Base-by-base conservation (phyloP, 148 eudicot species). In the Vaccinium macrocarpon region DNA sequence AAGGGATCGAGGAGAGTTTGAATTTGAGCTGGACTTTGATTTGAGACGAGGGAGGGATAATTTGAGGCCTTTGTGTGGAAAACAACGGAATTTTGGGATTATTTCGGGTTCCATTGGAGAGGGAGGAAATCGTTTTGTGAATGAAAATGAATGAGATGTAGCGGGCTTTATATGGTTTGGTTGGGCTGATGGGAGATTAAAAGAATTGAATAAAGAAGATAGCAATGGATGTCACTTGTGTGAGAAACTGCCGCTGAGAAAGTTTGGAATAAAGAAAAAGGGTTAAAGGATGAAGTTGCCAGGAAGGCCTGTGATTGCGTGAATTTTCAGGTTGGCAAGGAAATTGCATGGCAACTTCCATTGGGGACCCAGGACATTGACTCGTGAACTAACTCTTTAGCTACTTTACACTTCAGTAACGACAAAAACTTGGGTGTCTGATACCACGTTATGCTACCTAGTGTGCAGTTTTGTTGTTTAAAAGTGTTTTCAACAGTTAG, bases 331-430 rank as follows among this genome's bases (percentile, higher is more conserved):
- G 83, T 32, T 48, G 19, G 32, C 70, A 35, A 86, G 91, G 95
- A 93, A 93, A 87, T 80, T 93, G 92, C 95, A 91, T 90, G 92
- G 95, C 82, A 93, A 71, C 78, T 93, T 93, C 93, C 83, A 75
- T 53, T n/a, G 11, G 57, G 66, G 85, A 59, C 13, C 79, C 27
- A 75, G 2, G 9, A 48, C n/a, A 19, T n/a, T 3, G 79, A 75
- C 79, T 42, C 0, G 70, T n/a, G 23, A 62, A 62, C 29, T 62
- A 27, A 23, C 29, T 62, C 23, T n/a, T 62, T 2, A 32, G 70
- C 29, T 62, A 62, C 29, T 62, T 62, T 9, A 62, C 29, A 62
- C 10, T 62, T 62, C 1, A 0, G 35, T 0, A 32, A 32, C 35
- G 35, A 32, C 2, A 32, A 32, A 32, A 32, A 32, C 35, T 32